Evolutionary conservation across 2,329 filamentous ascomycete genomes (phyloP), one percentile per base, ranked within the genome.

Genomic region (Penicillium sp.): DNA sequence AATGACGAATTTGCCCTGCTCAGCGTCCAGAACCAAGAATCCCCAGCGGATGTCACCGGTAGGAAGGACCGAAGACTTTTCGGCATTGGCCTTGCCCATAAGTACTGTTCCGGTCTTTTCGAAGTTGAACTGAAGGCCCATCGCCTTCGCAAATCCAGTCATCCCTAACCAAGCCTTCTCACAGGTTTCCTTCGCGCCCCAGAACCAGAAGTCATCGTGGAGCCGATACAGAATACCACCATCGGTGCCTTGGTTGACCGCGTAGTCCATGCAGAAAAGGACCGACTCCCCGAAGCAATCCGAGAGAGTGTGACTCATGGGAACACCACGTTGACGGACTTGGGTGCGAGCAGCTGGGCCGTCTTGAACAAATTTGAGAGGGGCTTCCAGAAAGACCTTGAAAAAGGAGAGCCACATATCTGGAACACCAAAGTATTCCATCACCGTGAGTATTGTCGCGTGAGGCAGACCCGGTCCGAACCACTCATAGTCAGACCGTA

Each of bases 201-300:
- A 87, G 63, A 87, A 83, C 84, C 84, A 88, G 46, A 87, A 75
- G 56, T 87, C 83, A 55, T 87, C 85, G 46, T 86, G 79, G 33
- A 86, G 73, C 11, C 85, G 80, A 64, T 84, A 84, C 10, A 87
- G 67, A n/a, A 76, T 72, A 1, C 72, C 70, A 0, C 83, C 83
- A 5, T 71, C 55, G 0, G 84, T 83, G 1, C 72, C 69, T 52
- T 81, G 78, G 50, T 86, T 87, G 49, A 88, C 77, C 0, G 83
- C 76, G 60, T 83, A 84, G 61, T 88, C 85, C 58, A 88, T 78
- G 53, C 81, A 84, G 61, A 88, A 88, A 0, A 88, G 69, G 0
- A 85, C 70, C 0, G 75, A 69, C 63, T 88, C 86, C 0, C 82
- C 80, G 48, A 87, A 79, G 8, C 82, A 70, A 30, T 83, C 79